phyloP scores from a whole-genome alignment of 108 stramenopile species.

The Schizochytrium sp. region DNA sequence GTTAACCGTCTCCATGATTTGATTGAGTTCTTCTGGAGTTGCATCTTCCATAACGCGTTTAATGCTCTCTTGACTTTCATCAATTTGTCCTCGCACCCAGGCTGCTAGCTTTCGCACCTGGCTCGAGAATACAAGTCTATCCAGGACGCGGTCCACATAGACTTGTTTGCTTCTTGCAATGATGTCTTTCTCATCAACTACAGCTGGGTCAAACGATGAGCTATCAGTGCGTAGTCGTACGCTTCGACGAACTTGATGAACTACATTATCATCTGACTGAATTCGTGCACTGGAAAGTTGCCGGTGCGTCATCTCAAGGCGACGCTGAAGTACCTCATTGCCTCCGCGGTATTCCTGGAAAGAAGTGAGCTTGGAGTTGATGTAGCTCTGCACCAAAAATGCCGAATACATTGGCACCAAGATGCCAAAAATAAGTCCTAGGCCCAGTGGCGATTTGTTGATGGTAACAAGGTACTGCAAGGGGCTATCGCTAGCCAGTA shows the following conservation, averaged over 20 bases:
- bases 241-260: neutral
- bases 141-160: constrained; percentile 4
- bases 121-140: neutral
- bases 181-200: constrained; percentile 29
- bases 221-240: neutral
- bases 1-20: constrained; percentile 70
- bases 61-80: constrained; percentile 60
- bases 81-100: constrained; percentile 53
- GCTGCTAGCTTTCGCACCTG: neutral
- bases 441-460: neutral
- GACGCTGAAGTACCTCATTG: constrained; percentile 1
- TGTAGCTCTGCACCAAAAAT: constrained; percentile 1
- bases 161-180: constrained; percentile 3
- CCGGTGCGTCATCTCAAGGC: neutral
- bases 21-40: constrained; percentile 74
- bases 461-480: constrained; percentile 32
- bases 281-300: neutral
- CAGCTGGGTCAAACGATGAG: neutral
- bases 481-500: neutral
- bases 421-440: neutral
- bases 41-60: constrained; percentile 68
- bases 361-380: neutral
- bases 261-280: neutral
- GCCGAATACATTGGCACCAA: constrained; percentile 11
- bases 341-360: constrained; percentile 7